A percentile compares a stretch with the other conserved stretches of the same genome.
phyloP scores from a whole-genome alignment of 768 basidiomycete species.

The Chlorophyllum brunneum region DNA sequence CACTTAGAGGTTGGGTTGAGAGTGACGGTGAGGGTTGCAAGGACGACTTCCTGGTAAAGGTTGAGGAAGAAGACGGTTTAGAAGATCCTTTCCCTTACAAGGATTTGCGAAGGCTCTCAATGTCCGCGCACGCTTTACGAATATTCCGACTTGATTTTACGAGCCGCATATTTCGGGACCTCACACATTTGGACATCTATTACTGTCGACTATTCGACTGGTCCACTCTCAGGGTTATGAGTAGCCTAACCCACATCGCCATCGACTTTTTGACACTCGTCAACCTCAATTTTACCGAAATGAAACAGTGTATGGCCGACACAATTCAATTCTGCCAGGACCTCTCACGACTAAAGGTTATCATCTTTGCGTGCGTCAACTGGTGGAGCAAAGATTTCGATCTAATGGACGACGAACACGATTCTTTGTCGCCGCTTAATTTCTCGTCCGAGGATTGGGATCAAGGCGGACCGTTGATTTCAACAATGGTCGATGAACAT shows the following conservation, averaged over 20 bases:
- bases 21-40: background rate
- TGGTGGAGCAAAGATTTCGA: constrained; percentile 2
- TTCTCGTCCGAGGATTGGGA: background rate
- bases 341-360: background rate
- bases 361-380: constrained; percentile 5
- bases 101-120: constrained; percentile 1
- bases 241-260: background rate
- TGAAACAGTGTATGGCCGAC: background rate
- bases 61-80: no score
- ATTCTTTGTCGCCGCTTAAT: background rate
- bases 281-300: background rate
- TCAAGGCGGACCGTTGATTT: background rate
- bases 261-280: constrained; percentile 2
- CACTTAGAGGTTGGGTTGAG: background rate
- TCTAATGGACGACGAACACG: background rate
- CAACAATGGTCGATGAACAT: background rate
- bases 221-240: background rate
- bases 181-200: constrained; percentile 10
- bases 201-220: constrained; percentile 2
- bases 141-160: background rate
- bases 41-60: background rate
- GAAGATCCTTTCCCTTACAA: constrained; percentile 1
- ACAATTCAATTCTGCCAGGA: background rate
- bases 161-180: constrained; percentile 2
- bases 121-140: background rate